phyloP scores from a whole-genome alignment of 257 asterid species.

The Jasminum sambac region DNA sequence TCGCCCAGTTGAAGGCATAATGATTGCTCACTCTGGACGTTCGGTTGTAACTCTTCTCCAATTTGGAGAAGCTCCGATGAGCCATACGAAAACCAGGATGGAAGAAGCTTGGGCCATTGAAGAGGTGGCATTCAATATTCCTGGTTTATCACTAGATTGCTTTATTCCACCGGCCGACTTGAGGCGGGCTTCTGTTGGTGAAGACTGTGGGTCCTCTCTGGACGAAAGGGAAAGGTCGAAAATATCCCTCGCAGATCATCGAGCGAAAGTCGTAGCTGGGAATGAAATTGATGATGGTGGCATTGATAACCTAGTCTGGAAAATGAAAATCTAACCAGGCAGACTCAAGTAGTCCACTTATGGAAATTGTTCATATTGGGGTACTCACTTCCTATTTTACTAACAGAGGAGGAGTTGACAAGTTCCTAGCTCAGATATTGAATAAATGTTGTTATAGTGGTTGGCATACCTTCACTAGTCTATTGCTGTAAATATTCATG shows the following conservation, averaged over 20 bases:
- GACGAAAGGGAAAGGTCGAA: constrained; percentile 11
- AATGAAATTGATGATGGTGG: neutral
- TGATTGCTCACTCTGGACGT: constrained; percentile 26
- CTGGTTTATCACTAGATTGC: constrained; percentile 23
- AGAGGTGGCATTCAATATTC: constrained; percentile 25
- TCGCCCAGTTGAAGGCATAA: constrained; percentile 25
- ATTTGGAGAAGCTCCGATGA: constrained; percentile 24
- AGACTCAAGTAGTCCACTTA: neutral
- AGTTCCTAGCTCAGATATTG: neutral
- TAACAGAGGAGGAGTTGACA: neutral
- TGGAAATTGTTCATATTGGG: neutral
- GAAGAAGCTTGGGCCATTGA: constrained; percentile 29
- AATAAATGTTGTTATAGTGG: neutral
- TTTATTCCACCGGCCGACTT: constrained; percentile 20
- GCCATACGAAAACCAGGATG: constrained; percentile 25
- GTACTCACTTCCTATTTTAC: neutral
- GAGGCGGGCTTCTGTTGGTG: constrained; percentile 17
- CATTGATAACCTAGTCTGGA: constrained; percentile 2
- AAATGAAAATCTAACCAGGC: neutral
- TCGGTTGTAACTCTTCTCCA: constrained; percentile 23
- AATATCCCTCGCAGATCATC: constrained; percentile 14
- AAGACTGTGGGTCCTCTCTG: constrained; percentile 16
- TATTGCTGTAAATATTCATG: neutral
- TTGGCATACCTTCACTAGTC: neutral
- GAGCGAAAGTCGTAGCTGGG: constrained; percentile 24